These are phyloP conservation scores for Debaryomyces psychrophilus DNA, from an alignment of 1,139 yeast species.

Conservation along the genomic window DNA sequence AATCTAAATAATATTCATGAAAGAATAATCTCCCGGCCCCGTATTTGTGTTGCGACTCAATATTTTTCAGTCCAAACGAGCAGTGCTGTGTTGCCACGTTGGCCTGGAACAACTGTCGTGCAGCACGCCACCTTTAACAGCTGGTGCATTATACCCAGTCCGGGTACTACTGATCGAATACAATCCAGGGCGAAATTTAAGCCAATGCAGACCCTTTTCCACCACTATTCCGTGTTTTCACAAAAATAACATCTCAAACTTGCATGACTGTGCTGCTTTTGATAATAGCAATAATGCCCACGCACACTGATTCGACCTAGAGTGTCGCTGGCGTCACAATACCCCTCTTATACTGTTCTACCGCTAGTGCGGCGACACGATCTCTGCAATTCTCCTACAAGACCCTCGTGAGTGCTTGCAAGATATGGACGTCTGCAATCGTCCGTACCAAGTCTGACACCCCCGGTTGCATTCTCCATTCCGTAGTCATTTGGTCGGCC, in stretches of 20 bases:
- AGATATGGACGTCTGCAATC: background rate
- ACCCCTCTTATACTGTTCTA: too few species aligned
- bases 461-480: too few species aligned
- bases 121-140: background rate
- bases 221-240: background rate
- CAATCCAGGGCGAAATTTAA: background rate
- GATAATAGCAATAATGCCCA: background rate
- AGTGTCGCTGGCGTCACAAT: too few species aligned
- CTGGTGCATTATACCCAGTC: background rate
- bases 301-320: background rate
- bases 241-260: background rate
- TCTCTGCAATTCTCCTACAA: too few species aligned
- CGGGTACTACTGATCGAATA: background rate
- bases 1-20: slow-evolving; percentile 1
- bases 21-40: background rate
- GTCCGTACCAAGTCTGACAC: too few species aligned
- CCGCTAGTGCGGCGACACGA: too few species aligned
- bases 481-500: too few species aligned
- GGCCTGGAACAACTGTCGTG: background rate
- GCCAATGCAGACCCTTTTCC: background rate
- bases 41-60: background rate
- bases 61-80: background rate
- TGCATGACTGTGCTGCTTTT: background rate
- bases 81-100: background rate
- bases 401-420: background rate